Percentiles rank a stretch among this genome's conserved stretches.
These are phyloP conservation scores for Penicillium steckii DNA, from an alignment of 495 filamentous ascomycete genomes.

Conservation along the genomic window DNA sequence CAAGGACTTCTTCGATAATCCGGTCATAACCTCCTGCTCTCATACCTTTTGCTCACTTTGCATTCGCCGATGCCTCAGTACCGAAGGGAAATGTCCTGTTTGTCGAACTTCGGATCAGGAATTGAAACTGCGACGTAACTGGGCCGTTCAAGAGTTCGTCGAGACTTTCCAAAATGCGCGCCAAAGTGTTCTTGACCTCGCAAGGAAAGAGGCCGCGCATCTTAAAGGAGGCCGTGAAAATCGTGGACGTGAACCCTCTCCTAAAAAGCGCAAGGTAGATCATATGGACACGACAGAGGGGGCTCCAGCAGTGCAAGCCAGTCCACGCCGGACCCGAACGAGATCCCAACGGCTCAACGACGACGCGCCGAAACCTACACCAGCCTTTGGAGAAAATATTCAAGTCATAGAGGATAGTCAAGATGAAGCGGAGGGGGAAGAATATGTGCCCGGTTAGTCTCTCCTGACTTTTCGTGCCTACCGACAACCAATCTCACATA, in stretches of 20 bases:
- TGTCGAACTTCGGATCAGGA: conserved; percentile 79
- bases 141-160: conserved; percentile 80
- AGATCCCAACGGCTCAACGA: conserved; percentile 27
- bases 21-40: conserved; percentile 90
- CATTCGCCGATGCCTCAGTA: conserved; percentile 78
- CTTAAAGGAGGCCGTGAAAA: conserved; percentile 6
- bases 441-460: conserved; percentile 25
- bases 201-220: conserved; percentile 36
- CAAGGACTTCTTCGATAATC: conserved; percentile 93
- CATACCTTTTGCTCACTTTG: conserved; percentile 98
- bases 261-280: conserved; percentile 46
- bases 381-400: not conserved
- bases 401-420: conserved; percentile 40
- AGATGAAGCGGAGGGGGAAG: conserved; percentile 33
- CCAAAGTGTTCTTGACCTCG: conserved; percentile 59
- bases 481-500: conserved; percentile 26
- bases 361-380: not conserved
- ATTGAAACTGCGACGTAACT: conserved; percentile 78
- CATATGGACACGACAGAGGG: conserved; percentile 24
- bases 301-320: conserved; percentile 4
- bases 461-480: not conserved
- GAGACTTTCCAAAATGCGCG: conserved; percentile 70
- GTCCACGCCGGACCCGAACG: conserved; percentile 35
- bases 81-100: conserved; percentile 81
- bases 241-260: conserved; percentile 25